Conservation (phyloP, 345 rosid species). For the Hibiscus mutabilis region DNA sequence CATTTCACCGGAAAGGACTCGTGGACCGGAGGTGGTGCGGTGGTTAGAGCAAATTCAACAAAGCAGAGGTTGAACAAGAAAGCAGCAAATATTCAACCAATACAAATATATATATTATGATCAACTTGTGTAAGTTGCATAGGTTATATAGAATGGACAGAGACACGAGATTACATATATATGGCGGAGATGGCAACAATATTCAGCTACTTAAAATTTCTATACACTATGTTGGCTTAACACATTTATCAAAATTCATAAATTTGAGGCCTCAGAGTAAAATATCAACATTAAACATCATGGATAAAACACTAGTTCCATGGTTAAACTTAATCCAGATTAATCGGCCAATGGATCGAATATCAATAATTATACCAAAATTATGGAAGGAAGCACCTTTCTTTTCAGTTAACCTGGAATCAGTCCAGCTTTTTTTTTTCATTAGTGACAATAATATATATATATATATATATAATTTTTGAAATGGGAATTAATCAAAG, state of each 20-base stretch:
- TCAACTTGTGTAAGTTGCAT: background rate
- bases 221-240: too few relatives aligned
- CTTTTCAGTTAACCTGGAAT: too few relatives aligned
- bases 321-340: too few relatives aligned
- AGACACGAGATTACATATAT: background rate
- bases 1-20: conserved; percentile 20
- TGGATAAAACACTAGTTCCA: too few relatives aligned
- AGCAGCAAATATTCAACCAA: background rate
- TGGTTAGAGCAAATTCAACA: conserved; percentile 1
- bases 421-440: too few relatives aligned
- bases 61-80: background rate
- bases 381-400: too few relatives aligned
- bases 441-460: background rate
- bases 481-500: background rate
- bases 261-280: too few relatives aligned
- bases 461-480: background rate
- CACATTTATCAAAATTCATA: too few relatives aligned
- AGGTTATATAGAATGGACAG: background rate
- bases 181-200: background rate
- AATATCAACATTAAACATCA: too few relatives aligned
- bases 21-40: background rate
- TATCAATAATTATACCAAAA: too few relatives aligned
- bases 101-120: background rate
- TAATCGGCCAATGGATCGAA: too few relatives aligned
- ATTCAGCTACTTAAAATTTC: background rate